A percentile compares a stretch with the other conserved stretches of the same genome.
Conservation (phyloP, 352 stramenopile species). For the Globisporangium middletonii region DNA sequence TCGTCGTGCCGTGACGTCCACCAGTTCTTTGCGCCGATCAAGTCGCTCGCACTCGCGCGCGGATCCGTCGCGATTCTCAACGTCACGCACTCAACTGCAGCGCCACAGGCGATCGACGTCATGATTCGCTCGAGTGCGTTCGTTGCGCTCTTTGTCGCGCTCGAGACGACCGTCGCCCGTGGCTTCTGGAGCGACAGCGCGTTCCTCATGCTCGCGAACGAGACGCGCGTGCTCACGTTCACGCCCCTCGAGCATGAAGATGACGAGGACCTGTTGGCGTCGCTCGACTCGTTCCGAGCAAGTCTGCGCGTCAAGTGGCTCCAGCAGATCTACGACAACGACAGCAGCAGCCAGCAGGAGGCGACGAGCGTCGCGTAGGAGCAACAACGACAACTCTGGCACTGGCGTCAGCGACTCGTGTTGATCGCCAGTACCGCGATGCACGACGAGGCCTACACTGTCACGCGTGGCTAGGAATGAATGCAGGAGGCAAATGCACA, state of each 20-base stretch:
- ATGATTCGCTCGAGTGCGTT: constrained; percentile 38
- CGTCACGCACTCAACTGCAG: constrained; percentile 2
- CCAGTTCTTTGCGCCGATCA: constrained; percentile 70
- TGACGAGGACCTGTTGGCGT: constrained; percentile 7
- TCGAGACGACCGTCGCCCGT: constrained; percentile 35
- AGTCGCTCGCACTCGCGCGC: constrained; percentile 40
- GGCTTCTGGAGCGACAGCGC: constrained; percentile 73
- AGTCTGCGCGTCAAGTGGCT: constrained; percentile 56
- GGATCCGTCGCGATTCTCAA: constrained; percentile 20
- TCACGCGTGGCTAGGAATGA: no score
- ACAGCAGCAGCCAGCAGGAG: background rate
- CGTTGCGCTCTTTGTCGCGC: constrained; percentile 74
- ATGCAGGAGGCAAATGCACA: background rate
- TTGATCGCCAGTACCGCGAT: no score
- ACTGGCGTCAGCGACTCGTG: background rate
- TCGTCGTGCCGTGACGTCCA: constrained; percentile 36
- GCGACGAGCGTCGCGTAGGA: background rate
- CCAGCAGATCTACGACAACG: constrained; percentile 55
- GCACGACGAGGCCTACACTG: no score
- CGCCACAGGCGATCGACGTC: constrained; percentile 27
- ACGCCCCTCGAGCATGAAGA: constrained; percentile 12
- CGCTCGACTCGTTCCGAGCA: constrained; percentile 26
- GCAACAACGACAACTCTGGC: background rate
- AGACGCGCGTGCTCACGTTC: constrained; percentile 48
- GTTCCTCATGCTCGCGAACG: constrained; percentile 63